These are phyloP conservation scores for Lagerstroemia speciosa DNA, from an alignment of 345 rosid genomes.

Conservation along the genomic window DNA sequence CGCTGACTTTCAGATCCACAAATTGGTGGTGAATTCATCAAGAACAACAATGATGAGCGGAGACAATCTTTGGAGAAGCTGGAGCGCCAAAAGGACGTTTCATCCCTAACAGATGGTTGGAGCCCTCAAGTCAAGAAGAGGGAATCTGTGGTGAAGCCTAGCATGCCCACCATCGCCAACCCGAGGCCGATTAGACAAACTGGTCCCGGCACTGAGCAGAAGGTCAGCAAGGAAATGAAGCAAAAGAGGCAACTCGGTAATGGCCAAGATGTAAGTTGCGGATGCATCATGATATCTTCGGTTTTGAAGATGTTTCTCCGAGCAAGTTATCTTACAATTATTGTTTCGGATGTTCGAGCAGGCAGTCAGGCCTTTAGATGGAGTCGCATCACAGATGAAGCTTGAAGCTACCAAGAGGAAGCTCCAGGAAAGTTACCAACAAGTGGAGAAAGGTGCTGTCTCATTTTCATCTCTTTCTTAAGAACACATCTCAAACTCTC, in stretches of 20 bases:
- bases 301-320: constrained; percentile 4
- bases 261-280: constrained; percentile 52
- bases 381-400: constrained; percentile 41
- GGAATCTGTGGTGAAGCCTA: constrained; percentile 37
- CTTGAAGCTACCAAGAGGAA: constrained; percentile 85
- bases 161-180: constrained; percentile 32
- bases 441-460: constrained; percentile 59
- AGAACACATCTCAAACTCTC: not conserved
- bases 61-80: constrained; percentile 29
- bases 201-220: constrained; percentile 35
- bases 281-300: not conserved
- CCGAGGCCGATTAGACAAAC: constrained; percentile 46
- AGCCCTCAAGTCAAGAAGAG: constrained; percentile 38
- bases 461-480: not conserved
- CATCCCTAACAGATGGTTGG: constrained; percentile 20
- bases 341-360: constrained; percentile 5
- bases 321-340: constrained; percentile 8
- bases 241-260: constrained; percentile 30
- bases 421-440: constrained; percentile 86
- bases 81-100: constrained; percentile 29
- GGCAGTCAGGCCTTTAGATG: constrained; percentile 10
- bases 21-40: constrained; percentile 43
- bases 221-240: constrained; percentile 23
- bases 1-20: constrained; percentile 72
- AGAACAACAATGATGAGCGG: constrained; percentile 36